Evolutionary conservation across 2,329 filamentous ascomycete species (phyloP), one percentile per base, ranked within the genome.

Genomic region (Pseudogymnoascus sp.): DNA sequence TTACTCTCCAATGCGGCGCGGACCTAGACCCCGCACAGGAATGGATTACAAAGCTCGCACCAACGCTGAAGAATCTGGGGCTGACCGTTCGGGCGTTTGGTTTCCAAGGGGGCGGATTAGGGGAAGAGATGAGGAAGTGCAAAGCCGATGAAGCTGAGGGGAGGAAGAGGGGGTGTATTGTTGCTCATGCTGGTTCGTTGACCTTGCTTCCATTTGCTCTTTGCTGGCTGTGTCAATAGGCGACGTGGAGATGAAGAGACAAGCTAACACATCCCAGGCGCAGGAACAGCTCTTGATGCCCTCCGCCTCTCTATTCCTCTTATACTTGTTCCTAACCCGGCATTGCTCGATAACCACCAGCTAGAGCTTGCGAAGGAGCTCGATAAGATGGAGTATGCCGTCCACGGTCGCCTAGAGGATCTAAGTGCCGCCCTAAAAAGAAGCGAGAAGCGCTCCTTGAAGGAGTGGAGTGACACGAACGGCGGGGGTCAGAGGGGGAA

Each of bases 261-360:
- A 1, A 47, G 34, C 41, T 63, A 43, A 43, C 54, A 41, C 30
- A 35, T 14, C 4, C 59, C 12, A 96, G 92, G 93, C 14, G 92
- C 93, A 11, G 94, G 94, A 7, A 91, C 90, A 2, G 91, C 97
- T 28, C 79, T 97, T 0, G 91, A 92, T 71, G 90, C 87, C 0
- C 82, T 95, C 64, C 84, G 89, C 43, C 77, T 89, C 59, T 82
- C 84, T 12, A 77, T 91, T 0, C 87, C 90, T 2, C 77, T 97
- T n/a, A 81, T 99, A 58, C 90, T 96, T 0, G 91, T 99, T 2
- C 89, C 93, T 2, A 99, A 99, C 72, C 81, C 85, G 1, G 78
- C 79, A 6, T 81, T 99, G 0, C 81, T 96, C 67, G 86, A 95
- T 70, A 93, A 99, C 69, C 94, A 99, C 71, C 94, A 99, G 74